Percentiles rank a stretch among this genome's conserved stretches.
phyloP scores from a whole-genome alignment of 495 filamentous ascomycete genomes.

The Parachaetomium inaequale region DNA sequence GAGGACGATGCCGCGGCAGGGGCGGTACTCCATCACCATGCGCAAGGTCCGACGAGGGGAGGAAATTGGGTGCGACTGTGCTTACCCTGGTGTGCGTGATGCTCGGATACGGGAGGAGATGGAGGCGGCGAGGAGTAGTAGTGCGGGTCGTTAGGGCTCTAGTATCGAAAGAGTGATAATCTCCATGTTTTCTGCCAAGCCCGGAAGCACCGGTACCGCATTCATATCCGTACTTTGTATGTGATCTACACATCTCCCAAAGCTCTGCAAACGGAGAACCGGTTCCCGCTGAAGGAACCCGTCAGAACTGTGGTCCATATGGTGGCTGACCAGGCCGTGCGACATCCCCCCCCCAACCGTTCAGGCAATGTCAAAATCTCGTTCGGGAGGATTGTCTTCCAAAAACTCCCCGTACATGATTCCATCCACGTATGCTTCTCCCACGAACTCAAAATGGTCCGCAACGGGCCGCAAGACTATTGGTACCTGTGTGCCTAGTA shows the following conservation, averaged over 20 bases:
- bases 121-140: background rate
- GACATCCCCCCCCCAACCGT: too few relatives aligned
- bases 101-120: conserved; percentile 30
- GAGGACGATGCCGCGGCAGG: conserved; percentile 20
- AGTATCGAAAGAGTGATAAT: too few relatives aligned
- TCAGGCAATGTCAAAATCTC: background rate
- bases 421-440: background rate
- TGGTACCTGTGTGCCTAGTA: background rate
- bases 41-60: conserved; percentile 22
- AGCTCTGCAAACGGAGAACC: too few relatives aligned
- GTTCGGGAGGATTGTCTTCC: background rate
- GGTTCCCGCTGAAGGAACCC: too few relatives aligned
- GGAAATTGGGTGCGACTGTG: conserved; percentile 27
- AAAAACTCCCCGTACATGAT: background rate
- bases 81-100: conserved; percentile 33
- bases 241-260: too few relatives aligned
- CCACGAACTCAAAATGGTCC: background rate
- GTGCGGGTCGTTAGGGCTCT: too few relatives aligned
- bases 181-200: too few relatives aligned
- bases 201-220: too few relatives aligned
- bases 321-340: too few relatives aligned
- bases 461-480: background rate
- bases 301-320: too few relatives aligned
- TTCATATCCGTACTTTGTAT: too few relatives aligned
- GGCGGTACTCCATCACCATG: conserved; percentile 35